Evolutionary conservation across 2,329 filamentous ascomycete genomes (phyloP).

Genomic region (Aspergillus neoniger): DNA sequence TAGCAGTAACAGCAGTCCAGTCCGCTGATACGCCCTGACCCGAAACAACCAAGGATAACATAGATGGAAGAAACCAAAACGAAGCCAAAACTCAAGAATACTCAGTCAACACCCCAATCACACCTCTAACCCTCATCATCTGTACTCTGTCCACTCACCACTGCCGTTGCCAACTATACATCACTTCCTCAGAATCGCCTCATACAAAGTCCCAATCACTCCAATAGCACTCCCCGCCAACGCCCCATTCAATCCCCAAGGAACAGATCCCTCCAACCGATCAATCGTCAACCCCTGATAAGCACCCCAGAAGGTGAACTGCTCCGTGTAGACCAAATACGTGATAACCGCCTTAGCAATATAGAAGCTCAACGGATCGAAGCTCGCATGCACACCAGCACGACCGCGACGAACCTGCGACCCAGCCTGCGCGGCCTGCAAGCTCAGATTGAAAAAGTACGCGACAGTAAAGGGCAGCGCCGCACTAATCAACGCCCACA

Average conservation of each 20-base stretch:
- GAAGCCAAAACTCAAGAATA: too few relatives aligned
- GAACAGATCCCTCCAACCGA: conserved; percentile 41
- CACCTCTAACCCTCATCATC: too few relatives aligned
- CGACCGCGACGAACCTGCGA: conserved; percentile 19
- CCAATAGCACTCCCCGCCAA: conserved; percentile 46
- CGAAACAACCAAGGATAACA: too few relatives aligned
- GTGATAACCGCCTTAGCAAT: conserved; percentile 80
- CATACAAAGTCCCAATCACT: conserved; percentile 46
- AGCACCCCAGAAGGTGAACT: conserved; percentile 41
- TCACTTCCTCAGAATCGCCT: conserved; percentile 49
- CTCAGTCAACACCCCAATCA: too few relatives aligned
- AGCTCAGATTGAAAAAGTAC: conserved; percentile 88
- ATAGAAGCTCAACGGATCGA: conserved; percentile 89
- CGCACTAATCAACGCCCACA: conserved; percentile 75
- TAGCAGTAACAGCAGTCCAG: too few relatives aligned
- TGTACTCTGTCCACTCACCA: neutral
- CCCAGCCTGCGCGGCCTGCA: conserved; percentile 44
- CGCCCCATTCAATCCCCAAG: conserved; percentile 43
- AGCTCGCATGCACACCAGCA: conserved; percentile 33
- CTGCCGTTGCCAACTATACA: neutral
- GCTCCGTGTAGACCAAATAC: conserved; percentile 73
- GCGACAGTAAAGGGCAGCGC: conserved; percentile 70
- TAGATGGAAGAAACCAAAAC: too few relatives aligned
- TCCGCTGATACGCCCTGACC: too few relatives aligned
- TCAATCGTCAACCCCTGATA: conserved; percentile 40